Conservation (phyloP, 441 rosid genomes). For the Bruguiera hainesii region DNA sequence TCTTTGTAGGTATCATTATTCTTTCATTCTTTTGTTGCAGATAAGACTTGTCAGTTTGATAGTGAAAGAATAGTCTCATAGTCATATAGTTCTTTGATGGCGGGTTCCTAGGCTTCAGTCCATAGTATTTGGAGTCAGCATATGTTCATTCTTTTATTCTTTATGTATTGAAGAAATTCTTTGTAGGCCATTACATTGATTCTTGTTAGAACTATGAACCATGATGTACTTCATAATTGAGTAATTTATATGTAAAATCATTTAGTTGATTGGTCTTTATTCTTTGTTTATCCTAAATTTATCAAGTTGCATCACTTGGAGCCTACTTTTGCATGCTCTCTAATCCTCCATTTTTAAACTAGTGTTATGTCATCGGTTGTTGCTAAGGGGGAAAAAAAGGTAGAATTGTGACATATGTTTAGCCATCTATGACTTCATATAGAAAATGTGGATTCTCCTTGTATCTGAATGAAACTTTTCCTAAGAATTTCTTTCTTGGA, state of each 20-base stretch:
- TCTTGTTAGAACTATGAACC: constrained; percentile 17
- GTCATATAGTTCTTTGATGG: constrained; percentile 27
- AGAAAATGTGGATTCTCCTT: no score
- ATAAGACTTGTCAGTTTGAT: constrained; percentile 28
- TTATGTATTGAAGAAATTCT: constrained; percentile 39
- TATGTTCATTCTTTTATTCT: constrained; percentile 48
- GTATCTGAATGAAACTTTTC: no score
- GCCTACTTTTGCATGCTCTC: no score
- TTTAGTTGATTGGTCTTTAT: background rate
- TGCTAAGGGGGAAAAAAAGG: no score
- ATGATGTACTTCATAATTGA: constrained; percentile 21
- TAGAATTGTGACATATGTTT: no score
- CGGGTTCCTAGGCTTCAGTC: constrained; percentile 18
- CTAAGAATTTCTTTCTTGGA: no score
- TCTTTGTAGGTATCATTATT: constrained; percentile 62
- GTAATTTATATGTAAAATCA: no score
- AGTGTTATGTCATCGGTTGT: no score
- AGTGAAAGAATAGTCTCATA: constrained; percentile 27
- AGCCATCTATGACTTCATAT: no score
- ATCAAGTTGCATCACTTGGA: no score
- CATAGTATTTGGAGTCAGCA: constrained; percentile 25
- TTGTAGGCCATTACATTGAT: constrained; percentile 16
- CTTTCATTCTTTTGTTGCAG: constrained; percentile 67
- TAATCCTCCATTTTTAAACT: no score
- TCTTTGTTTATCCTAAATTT: no score